Conservation (phyloP, 164 flowering plant genomes). For the Warburgia ugandensis region DNA sequence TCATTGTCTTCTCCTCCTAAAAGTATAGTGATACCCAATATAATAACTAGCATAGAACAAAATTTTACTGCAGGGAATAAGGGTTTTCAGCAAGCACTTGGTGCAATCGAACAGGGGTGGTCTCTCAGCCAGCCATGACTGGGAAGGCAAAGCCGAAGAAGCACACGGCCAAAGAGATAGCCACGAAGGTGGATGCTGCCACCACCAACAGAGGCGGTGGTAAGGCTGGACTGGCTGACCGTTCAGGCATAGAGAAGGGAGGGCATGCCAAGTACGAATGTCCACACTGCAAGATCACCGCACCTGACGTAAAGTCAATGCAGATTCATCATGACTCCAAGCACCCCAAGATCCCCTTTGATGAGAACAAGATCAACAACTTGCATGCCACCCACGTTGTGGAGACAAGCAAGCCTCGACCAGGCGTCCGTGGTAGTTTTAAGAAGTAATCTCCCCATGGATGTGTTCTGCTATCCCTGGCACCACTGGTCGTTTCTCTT, state of each 20-base stretch:
- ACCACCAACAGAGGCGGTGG: conserved; percentile 66
- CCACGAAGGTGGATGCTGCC: conserved; percentile 46
- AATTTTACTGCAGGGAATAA: no score
- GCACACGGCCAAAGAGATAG: conserved; percentile 52
- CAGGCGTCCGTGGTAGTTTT: conserved; percentile 37
- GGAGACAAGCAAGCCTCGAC: conserved; percentile 31
- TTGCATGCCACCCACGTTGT: conserved; percentile 26
- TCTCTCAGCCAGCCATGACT: no score
- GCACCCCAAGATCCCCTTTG: conserved; percentile 60
- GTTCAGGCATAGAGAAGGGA: conserved; percentile 42
- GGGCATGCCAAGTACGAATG: conserved; percentile 63
- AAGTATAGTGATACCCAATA: no score
- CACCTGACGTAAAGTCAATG: conserved; percentile 54
- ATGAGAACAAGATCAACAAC: conserved; percentile 44
- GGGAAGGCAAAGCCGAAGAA: conserved; percentile 76
- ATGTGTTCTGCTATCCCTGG: no score
- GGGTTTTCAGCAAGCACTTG: no score
- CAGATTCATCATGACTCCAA: conserved; percentile 59
- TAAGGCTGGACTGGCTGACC: conserved; percentile 45
- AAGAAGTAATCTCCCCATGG: conserved; percentile 20
- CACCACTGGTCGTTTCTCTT: no score
- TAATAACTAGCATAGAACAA: no score
- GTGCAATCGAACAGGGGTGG: no score
- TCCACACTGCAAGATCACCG: conserved; percentile 54
- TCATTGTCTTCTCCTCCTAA: no score